These are phyloP conservation scores for Picochlorum costavermella DNA, from an alignment of 139 green algal species.

Conservation along the genomic window DNA sequence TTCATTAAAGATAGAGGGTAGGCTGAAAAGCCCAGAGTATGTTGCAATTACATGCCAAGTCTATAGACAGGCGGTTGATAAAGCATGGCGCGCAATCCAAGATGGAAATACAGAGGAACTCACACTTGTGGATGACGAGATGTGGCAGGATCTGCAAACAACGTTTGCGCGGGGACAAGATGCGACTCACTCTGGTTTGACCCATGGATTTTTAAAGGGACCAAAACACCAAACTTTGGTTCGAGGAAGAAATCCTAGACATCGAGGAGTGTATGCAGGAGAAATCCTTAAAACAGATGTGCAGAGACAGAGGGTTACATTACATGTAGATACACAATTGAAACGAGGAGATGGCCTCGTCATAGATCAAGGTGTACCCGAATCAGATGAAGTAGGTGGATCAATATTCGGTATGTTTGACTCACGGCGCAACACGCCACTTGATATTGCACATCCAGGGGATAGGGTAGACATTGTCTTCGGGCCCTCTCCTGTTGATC, in stretches of 20 bases:
- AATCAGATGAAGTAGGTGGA: constrained; percentile 57
- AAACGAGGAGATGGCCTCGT: constrained; percentile 67
- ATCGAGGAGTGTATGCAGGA: constrained; percentile 57
- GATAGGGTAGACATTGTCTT: constrained; percentile 21
- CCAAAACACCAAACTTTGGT: constrained; percentile 66
- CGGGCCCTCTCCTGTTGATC: constrained; percentile 32
- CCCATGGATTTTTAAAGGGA: constrained; percentile 69
- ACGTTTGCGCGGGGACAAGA: constrained; percentile 79
- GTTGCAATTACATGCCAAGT: constrained; percentile 58
- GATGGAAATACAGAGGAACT: neutral
- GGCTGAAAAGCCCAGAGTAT: constrained; percentile 82
- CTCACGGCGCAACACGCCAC: neutral
- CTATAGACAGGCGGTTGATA: constrained; percentile 60
- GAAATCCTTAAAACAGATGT: neutral
- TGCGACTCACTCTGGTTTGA: constrained; percentile 50
- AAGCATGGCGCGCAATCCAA: constrained; percentile 45
- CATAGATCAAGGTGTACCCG: constrained; percentile 56
- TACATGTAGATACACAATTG: constrained; percentile 27
- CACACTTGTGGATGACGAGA: constrained; percentile 3
- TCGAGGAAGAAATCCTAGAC: constrained; percentile 50
- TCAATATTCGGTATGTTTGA: constrained; percentile 32
- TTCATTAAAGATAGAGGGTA: constrained; percentile 64
- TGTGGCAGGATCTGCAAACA: constrained; percentile 38
- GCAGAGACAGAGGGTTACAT: neutral
- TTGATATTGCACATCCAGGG: neutral